Conservation (phyloP, 345 rosid genomes). For the Gossypium arboreum region DNA sequence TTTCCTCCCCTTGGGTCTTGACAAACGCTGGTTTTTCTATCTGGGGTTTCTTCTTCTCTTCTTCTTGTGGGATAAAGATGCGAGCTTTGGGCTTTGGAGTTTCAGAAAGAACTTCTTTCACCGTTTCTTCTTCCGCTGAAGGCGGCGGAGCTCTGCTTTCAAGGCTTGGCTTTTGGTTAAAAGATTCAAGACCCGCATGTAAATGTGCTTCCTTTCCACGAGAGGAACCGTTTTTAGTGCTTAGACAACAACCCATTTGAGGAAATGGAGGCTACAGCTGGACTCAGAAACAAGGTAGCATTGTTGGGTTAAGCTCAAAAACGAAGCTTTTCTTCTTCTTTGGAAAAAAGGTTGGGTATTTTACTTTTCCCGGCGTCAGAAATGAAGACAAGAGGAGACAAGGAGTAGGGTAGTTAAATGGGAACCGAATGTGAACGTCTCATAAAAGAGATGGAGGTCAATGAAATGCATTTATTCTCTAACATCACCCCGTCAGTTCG, state of each 20-base stretch:
- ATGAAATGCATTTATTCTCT: constrained; percentile 22
- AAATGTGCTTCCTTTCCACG: constrained; percentile 20
- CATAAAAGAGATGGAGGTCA: constrained; percentile 6
- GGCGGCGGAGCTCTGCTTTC: constrained; percentile 54
- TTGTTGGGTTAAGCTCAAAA: constrained; percentile 8
- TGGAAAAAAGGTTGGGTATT: background rate
- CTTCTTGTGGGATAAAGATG: constrained; percentile 13
- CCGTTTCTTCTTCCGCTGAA: constrained; percentile 57
- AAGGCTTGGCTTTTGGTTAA: constrained; percentile 6
- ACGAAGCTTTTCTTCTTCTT: background rate
- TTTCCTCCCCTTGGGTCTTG: constrained; percentile 22
- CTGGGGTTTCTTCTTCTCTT: constrained; percentile 11
- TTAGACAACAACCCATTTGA: constrained; percentile 76
- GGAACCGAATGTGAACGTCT: constrained; percentile 3
- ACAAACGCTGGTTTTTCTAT: constrained; percentile 21
- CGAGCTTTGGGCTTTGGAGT: constrained; percentile 30
- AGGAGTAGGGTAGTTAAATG: background rate
- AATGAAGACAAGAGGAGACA: background rate
- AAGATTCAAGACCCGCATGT: constrained; percentile 14
- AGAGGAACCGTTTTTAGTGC: constrained; percentile 27
- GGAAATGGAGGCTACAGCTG: background rate
- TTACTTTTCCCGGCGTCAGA: background rate
- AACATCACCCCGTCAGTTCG: background rate
- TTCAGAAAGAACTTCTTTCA: constrained; percentile 80
- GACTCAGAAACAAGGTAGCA: background rate